These are phyloP conservation scores for Fusarium sp. DNA, from an alignment of 2,329 filamentous ascomycete genomes.

Conservation along the genomic window DNA sequence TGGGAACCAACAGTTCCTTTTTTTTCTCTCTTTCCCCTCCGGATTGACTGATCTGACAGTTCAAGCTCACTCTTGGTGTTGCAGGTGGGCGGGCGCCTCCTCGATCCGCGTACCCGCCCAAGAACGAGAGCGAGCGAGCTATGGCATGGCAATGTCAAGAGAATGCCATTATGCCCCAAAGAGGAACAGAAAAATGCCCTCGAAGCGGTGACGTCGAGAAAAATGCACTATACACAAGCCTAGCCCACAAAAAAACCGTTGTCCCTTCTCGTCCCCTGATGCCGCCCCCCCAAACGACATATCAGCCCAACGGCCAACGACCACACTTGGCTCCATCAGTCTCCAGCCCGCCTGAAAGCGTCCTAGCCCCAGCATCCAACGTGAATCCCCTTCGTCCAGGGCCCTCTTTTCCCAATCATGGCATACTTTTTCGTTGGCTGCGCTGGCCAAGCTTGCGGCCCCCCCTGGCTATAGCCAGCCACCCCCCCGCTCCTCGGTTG, in stretches of 20 bases:
- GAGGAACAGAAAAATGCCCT: conserved; percentile 12
- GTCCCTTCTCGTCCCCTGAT: conserved; percentile 31
- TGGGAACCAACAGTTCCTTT: conserved; percentile 3
- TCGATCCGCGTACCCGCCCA: background rate
- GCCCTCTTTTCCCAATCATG: conserved; percentile 32
- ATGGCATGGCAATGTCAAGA: background rate
- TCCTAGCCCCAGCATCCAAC: conserved; percentile 27
- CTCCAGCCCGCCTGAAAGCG: conserved; percentile 29
- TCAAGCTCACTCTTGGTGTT: background rate
- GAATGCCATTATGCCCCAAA: conserved; percentile 2
- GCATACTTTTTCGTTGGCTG: conserved; percentile 36
- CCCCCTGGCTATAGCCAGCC: conserved; percentile 41
- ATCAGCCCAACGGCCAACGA: conserved; percentile 39
- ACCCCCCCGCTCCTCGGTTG: conserved; percentile 46
- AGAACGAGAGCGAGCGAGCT: background rate
- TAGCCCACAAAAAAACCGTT: conserved; percentile 43
- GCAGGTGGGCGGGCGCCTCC: background rate
- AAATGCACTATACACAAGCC: conserved; percentile 23
- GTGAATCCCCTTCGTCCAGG: conserved; percentile 31
- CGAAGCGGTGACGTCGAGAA: conserved; percentile 30
- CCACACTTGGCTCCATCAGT: conserved; percentile 32
- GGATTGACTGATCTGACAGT: background rate
- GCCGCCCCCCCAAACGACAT: conserved; percentile 36
- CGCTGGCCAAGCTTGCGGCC: conserved; percentile 18
- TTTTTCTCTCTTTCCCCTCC: background rate